Evolutionary conservation across 192 early-diverging fungal species (phyloP), one percentile per base, ranked within the genome.

Genomic region (Backusella macrospora): DNA sequence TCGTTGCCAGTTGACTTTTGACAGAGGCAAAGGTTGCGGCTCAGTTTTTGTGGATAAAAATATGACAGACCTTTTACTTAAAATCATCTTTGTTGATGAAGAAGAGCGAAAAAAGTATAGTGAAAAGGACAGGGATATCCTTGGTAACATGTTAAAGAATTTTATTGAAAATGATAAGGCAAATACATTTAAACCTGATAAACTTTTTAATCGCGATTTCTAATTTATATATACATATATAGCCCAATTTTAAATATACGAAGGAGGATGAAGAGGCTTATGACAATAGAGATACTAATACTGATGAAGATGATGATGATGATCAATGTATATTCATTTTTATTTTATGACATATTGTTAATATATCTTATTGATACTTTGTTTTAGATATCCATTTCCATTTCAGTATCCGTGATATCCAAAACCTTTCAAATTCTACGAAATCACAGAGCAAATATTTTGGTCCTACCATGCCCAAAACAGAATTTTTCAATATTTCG

Each of bases 1-100:
- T 0, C 67, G 45, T 46, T 47, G 67, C 29, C 67, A 68, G 2
- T 47, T 68, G 6, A 47, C 67, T 12, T 42, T 42, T 47, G 67
- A 68, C 7, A 47, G 67, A 46, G 67, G 45, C 26, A 23, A 68
- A 0, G 15, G 29, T 3, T 68, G 67, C 15, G 67, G 67, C 1
- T 47, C 67, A 0, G 44, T 15, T 7, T 47, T 68, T 37, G 21
- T 68, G 0, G 67, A 68, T 46, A 13, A 47, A n/a, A 45, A 47
- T 46, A 46, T 68, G 67, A 18, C 4, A 7, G 67, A 45, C 0
- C 42, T 68, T 3, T 21, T 68, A 9, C 63, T 65, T 3, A 16
- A 65, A 43, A 38, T 42, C 16, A 16, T 40, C 9, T 66, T 66
- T 43, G 38, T 66, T 66, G 12, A 26, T 1, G 9, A 66, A 66